Evolutionary conservation across 768 basidiomycete genomes (phyloP), one percentile per base, ranked within the genome.

Genomic region (Lentinula lateritia): DNA sequence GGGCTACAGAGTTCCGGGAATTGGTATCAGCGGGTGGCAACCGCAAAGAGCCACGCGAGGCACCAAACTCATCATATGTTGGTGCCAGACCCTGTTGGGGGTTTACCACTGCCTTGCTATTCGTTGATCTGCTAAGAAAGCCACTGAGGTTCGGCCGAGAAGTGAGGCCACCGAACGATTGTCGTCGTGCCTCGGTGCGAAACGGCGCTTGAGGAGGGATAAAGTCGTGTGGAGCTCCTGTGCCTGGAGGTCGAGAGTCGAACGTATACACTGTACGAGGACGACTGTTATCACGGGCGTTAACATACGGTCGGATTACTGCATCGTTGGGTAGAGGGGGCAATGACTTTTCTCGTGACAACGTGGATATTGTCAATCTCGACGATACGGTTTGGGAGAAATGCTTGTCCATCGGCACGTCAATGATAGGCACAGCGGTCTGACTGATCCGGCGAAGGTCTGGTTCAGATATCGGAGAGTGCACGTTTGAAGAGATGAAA

Each of bases 51-150:
- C 81, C 75, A 20, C 83, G 82, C 12, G 91, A 89, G 13, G 74
- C 70, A 13, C 91, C 91, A 66, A 92, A 92, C 70, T 93, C 90
- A 61, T 84, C 84, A 62, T 90, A 92, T 61, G 75, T 72, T 3
- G 74, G 68, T 10, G 76, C 77, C 61, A 77, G 75, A 23, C 20
- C 28, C 13, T 39, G 38, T 6, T 38, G 54, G 34, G 52, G 15
- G 6, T n/a, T 32, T 2, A 15, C 10, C 18, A 43, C 36, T 7
- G 34, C 20, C 39, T 41, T 53, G 38, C 53, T 48, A 28, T 57
- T 50, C 15, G 36, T 39, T 16, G 56, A 54, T 18, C 42, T 50
- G 23, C 58, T 61, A 10, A 65, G 18, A 36, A 62, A 36, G 20
- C 55, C 69, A 53, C 65, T 75, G 20, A 84, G 68, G 56, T 81